phyloP scores from a whole-genome alignment of 345 rosid genomes.

The Eutrema japonicum region DNA sequence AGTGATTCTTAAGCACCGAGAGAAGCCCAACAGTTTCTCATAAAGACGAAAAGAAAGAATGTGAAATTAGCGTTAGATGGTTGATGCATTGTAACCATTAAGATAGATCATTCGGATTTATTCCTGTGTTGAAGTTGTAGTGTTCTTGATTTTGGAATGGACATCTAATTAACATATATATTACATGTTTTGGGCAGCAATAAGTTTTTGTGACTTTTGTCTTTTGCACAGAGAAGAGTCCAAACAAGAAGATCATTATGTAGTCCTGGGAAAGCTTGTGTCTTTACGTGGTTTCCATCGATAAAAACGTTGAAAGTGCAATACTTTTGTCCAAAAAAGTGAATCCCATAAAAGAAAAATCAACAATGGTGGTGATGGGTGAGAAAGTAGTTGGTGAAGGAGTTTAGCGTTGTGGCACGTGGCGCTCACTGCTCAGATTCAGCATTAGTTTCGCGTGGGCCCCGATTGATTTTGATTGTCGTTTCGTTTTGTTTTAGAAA shows the following conservation, averaged over 20 bases:
- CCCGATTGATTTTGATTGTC: neutral
- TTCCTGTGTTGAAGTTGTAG: constrained; percentile 35
- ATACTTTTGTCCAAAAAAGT: constrained; percentile 1
- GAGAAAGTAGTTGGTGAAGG: constrained; percentile 33
- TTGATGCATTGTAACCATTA: constrained; percentile 36
- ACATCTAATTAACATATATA: constrained; percentile 11
- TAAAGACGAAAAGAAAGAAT: neutral
- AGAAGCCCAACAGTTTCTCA: constrained; percentile 21
- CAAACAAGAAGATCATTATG: neutral
- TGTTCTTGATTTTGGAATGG: constrained; percentile 15
- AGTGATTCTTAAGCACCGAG: constrained; percentile 35
- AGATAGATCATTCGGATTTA: constrained; percentile 29
- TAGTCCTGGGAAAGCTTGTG: constrained; percentile 16
- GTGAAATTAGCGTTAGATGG: constrained; percentile 23
- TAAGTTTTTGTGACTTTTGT: neutral
- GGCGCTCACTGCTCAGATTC: constrained; percentile 6
- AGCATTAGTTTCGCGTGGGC: constrained; percentile 23
- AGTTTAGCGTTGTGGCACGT: constrained; percentile 34
- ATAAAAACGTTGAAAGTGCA: neutral
- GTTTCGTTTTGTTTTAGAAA: neutral
- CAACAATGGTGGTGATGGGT: constrained; percentile 19
- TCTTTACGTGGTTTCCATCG: neutral
- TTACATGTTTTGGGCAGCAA: neutral
- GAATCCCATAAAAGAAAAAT: neutral
- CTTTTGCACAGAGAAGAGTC: constrained; percentile 3